phyloP scores from a whole-genome alignment of 192 early-diverging fungal species.

The Thamnidium elegans region DNA sequence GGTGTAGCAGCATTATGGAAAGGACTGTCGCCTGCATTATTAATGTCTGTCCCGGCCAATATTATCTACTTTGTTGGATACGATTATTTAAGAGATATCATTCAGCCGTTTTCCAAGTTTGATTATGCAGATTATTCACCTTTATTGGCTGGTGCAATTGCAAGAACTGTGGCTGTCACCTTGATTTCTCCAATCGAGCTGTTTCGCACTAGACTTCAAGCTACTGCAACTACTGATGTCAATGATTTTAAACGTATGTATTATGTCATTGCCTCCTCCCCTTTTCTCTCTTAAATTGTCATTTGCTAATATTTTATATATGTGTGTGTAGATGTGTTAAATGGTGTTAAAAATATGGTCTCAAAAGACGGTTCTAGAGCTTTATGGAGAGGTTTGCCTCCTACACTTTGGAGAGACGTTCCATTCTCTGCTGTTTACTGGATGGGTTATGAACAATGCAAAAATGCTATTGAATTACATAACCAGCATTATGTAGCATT shows the following conservation, averaged over 20 bases:
- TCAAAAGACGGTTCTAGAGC: slow-evolving; percentile 51
- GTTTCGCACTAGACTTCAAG: slow-evolving; percentile 88
- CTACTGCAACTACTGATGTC: slow-evolving; percentile 46
- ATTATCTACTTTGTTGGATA: slow-evolving; percentile 97
- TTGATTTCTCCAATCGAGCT: slow-evolving; percentile 91
- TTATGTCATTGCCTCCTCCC: neutral
- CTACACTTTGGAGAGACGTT: slow-evolving; percentile 92
- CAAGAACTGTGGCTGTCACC: slow-evolving; percentile 76
- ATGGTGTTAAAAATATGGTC: slow-evolving; percentile 61
- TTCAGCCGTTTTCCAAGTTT: slow-evolving; percentile 9
- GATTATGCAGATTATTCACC: slow-evolving; percentile 27
- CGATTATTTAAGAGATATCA: slow-evolving; percentile 72
- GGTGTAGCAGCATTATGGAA: slow-evolving; percentile 78
- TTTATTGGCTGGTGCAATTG: slow-evolving; percentile 66
- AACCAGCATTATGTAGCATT: neutral
- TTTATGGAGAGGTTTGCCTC: slow-evolving; percentile 84
- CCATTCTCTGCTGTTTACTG: slow-evolving; percentile 95
- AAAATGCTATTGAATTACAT: slow-evolving; percentile 38
- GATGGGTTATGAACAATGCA: slow-evolving; percentile 85
- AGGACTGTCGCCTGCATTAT: slow-evolving; percentile 83
- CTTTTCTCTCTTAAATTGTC: neutral
- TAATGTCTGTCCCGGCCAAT: slow-evolving; percentile 88
- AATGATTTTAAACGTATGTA: slow-evolving; percentile 52
- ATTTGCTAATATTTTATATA: neutral
- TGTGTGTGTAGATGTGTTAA: slow-evolving; percentile 44